A percentile compares a stretch with the other conserved stretches of the same genome.
Conservation (phyloP, 257 asterid genomes). For the Capsicum chinense region DNA sequence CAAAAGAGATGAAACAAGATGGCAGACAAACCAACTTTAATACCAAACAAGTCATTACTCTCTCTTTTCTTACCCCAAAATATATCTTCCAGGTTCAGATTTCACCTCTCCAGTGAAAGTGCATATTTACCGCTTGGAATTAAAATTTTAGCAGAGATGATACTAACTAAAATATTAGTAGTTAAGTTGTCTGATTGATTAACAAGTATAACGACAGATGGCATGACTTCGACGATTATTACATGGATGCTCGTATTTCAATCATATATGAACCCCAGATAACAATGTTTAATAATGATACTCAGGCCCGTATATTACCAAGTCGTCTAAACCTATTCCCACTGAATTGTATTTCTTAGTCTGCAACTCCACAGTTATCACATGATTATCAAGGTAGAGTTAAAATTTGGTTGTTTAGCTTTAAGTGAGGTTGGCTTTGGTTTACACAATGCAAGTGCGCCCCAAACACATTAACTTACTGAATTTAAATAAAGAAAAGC, state of each 20-base stretch:
- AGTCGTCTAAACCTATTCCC: neutral
- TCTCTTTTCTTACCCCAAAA: neutral
- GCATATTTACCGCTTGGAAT: neutral
- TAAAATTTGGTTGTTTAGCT: neutral
- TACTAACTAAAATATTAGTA: neutral
- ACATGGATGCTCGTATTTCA: conserved; percentile 4
- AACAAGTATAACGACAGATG: neutral
- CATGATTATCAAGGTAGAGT: neutral
- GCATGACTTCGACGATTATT: neutral
- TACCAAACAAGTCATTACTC: neutral
- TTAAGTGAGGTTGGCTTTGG: neutral
- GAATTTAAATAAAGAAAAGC: neutral
- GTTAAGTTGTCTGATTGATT: neutral
- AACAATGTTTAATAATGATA: neutral
- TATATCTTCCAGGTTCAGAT: neutral
- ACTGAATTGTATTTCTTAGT: conserved; percentile 5
- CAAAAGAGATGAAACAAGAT: neutral
- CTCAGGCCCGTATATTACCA: neutral
- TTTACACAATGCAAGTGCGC: neutral
- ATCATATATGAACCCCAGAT: neutral
- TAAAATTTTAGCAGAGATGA: neutral
- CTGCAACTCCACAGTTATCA: neutral
- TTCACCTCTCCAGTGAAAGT: neutral
- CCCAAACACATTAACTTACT: neutral
- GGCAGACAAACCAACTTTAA: neutral